Conservation (phyloP, 2,329 filamentous ascomycete species). For the Chrysoporthe cubensis region DNA sequence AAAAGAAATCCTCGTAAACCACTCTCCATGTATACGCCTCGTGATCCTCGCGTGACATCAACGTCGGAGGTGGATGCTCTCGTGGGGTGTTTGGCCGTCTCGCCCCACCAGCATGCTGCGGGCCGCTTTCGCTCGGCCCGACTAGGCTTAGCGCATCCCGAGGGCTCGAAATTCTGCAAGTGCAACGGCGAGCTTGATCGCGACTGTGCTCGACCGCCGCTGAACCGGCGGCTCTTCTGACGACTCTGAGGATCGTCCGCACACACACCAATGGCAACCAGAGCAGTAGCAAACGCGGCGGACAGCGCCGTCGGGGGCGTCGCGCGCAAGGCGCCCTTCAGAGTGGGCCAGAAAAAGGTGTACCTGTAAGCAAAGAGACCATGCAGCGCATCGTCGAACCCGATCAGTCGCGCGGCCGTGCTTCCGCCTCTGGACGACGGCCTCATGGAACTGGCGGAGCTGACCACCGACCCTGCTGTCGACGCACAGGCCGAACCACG, state of each 20-base stretch:
- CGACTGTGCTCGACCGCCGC: slow-evolving; percentile 1
- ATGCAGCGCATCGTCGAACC: neutral
- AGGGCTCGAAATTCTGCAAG: slow-evolving; percentile 18
- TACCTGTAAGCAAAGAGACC: slow-evolving; percentile 52
- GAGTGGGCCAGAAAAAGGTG: slow-evolving; percentile 57
- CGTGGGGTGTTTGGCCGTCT: neutral
- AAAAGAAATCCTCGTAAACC: slow-evolving; percentile 16
- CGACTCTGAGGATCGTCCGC: neutral
- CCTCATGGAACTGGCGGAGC: neutral
- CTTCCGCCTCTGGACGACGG: neutral
- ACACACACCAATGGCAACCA: slow-evolving; percentile 21
- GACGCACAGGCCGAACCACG: slow-evolving; percentile 72
- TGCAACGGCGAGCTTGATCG: slow-evolving; percentile 8
- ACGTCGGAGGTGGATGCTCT: slow-evolving; percentile 10
- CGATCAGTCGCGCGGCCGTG: neutral
- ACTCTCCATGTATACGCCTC: neutral
- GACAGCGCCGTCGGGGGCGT: slow-evolving; percentile 33
- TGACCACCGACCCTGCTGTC: slow-evolving; percentile 4
- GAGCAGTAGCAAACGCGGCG: slow-evolving; percentile 39
- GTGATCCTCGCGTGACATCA: neutral
- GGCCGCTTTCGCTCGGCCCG: slow-evolving; percentile 11
- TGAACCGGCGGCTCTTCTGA: slow-evolving; percentile 16
- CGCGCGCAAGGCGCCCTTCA: slow-evolving; percentile 48
- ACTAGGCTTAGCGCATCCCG: slow-evolving; percentile 13
- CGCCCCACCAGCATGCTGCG: slow-evolving; percentile 18